These are phyloP conservation scores for Cucurbita maxima DNA, from an alignment of 306 rosid species.

Conservation along the genomic window DNA sequence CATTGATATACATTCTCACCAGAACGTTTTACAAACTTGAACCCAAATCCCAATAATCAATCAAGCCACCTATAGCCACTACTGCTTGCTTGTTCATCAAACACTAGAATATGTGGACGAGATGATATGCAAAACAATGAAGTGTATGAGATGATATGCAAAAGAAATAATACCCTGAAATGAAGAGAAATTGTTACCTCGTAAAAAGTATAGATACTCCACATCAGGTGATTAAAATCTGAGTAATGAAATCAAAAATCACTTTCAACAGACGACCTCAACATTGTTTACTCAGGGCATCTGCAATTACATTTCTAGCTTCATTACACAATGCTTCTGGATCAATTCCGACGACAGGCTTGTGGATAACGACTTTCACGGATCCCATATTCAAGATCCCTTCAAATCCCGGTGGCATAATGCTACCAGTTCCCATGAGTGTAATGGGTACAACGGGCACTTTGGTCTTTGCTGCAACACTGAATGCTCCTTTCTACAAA, in stretches of 20 bases:
- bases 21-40: no score
- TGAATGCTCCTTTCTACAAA: slow-evolving; percentile 83
- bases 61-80: no score
- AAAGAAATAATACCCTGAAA: background rate
- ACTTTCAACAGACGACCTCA: slow-evolving; percentile 12
- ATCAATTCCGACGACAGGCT: slow-evolving; percentile 50
- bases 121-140: background rate
- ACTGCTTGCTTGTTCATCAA: no score
- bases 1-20: no score
- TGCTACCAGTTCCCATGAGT: slow-evolving; percentile 72
- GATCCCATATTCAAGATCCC: slow-evolving; percentile 48
- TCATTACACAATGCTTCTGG: slow-evolving; percentile 40
- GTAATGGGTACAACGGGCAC: slow-evolving; percentile 84
- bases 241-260: slow-evolving; percentile 12
- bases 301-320: slow-evolving; percentile 54
- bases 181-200: background rate
- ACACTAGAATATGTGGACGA: no score
- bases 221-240: background rate
- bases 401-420: slow-evolving; percentile 91
- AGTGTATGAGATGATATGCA: background rate
- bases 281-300: slow-evolving; percentile 25
- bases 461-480: slow-evolving; percentile 62
- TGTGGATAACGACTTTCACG: slow-evolving; percentile 68
- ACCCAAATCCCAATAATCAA: no score
- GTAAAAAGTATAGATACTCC: background rate